Evolutionary conservation across 495 filamentous ascomycete genomes (phyloP).

Genomic region (Peziza echinospora): DNA sequence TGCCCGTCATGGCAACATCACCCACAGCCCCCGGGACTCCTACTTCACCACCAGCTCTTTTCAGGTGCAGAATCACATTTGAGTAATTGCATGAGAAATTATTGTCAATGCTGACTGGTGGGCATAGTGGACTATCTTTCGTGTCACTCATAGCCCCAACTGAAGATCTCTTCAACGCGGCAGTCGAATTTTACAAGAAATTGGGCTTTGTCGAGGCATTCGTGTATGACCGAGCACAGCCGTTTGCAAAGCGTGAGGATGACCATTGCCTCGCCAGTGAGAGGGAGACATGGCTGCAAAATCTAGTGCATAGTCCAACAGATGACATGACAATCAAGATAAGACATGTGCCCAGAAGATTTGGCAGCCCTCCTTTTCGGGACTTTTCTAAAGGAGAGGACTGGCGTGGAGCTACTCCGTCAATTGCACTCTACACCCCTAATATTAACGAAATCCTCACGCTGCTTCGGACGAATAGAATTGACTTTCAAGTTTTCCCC

Average conservation of each 20-base stretch:
- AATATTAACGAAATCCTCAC: slow-evolving; percentile 4
- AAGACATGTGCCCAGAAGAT: slow-evolving; percentile 6
- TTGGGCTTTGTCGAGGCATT: slow-evolving; percentile 16
- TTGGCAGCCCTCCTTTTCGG: slow-evolving; percentile 4
- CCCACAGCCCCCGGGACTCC: no score
- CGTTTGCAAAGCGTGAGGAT: slow-evolving; percentile 8
- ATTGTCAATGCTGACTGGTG: no score
- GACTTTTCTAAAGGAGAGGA: slow-evolving; percentile 3
- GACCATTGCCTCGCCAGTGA: slow-evolving; percentile 19
- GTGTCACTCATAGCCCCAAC: slow-evolving; percentile 17
- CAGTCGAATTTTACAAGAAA: slow-evolving; percentile 18
- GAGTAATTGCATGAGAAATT: no score
- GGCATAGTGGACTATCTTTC: slow-evolving; percentile 17
- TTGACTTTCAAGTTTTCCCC: slow-evolving; percentile 13
- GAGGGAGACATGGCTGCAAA: slow-evolving; percentile 18
- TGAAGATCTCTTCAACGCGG: slow-evolving; percentile 16
- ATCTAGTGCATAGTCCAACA: slow-evolving; percentile 4
- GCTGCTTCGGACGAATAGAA: slow-evolving; percentile 9
- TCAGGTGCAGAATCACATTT: no score
- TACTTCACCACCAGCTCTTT: no score
- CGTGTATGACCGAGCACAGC: slow-evolving; percentile 16
- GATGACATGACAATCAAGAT: slow-evolving; percentile 15
- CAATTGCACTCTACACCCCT: slow-evolving; percentile 14
- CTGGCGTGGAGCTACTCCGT: slow-evolving; percentile 14
- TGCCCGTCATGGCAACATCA: no score